A percentile compares a stretch with the other conserved stretches of the same genome.
phyloP scores from a whole-genome alignment of 2,329 filamentous ascomycete species.

The Trichoderma polysporum region DNA sequence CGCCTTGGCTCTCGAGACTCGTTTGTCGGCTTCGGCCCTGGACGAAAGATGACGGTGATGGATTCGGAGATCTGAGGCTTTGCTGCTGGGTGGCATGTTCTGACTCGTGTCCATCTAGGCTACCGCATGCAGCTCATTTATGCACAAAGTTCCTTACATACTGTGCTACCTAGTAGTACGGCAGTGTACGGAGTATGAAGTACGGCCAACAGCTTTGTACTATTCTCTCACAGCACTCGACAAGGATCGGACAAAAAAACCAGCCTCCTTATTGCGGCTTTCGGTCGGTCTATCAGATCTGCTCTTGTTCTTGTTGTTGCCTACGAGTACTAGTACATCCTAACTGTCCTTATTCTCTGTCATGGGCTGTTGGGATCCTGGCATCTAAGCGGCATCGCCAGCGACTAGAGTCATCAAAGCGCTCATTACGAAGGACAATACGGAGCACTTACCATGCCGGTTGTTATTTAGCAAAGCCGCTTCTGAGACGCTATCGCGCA shows the following conservation, averaged over 20 bases:
- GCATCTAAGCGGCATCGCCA: neutral
- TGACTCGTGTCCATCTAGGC: neutral
- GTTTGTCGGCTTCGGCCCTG: neutral
- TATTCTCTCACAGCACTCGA: neutral
- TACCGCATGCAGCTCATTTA: slow-evolving; percentile 6
- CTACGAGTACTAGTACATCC: too few species aligned
- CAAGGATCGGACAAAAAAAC: slow-evolving; percentile 2
- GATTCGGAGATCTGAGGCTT: neutral
- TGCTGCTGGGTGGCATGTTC: neutral
- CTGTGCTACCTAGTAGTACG: neutral
- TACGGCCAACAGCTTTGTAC: neutral
- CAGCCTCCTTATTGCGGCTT: neutral
- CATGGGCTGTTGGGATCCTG: neutral
- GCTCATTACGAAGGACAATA: neutral
- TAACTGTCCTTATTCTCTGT: neutral
- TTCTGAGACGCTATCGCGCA: neutral
- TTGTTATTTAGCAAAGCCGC: neutral
- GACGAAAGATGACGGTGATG: slow-evolving; percentile 1
- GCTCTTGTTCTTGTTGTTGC: too few species aligned
- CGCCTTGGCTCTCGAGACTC: neutral
- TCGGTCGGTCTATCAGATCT: neutral
- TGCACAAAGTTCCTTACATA: neutral
- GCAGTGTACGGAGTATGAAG: too few species aligned
- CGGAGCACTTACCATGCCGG: neutral
- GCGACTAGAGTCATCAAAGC: neutral